phyloP scores from a whole-genome alignment of 495 filamentous ascomycete genomes.

The Hapsidospora chrysogenum region DNA sequence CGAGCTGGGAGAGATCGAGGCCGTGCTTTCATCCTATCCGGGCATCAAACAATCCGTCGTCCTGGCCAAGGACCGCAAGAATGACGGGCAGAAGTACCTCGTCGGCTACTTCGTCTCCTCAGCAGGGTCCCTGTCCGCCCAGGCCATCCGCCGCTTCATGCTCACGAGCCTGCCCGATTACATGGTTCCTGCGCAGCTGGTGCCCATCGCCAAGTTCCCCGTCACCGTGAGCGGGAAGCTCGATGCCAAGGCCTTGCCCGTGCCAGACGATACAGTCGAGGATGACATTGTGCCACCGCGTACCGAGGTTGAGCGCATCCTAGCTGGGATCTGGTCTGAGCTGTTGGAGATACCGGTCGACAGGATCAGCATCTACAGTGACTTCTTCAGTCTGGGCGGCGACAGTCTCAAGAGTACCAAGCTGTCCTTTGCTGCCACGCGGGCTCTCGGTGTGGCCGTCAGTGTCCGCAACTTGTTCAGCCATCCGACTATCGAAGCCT shows the following conservation, averaged over 20 bases:
- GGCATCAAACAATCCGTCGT: neutral
- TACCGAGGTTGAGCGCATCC: neutral
- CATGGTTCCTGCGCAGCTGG: slow-evolving; percentile 24
- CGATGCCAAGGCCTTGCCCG: slow-evolving; percentile 16
- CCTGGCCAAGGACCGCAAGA: slow-evolving; percentile 1
- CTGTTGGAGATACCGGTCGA: neutral
- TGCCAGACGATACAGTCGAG: neutral
- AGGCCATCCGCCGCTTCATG: neutral
- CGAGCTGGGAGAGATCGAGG: slow-evolving; percentile 33
- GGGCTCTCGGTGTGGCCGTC: neutral
- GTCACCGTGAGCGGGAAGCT: slow-evolving; percentile 23
- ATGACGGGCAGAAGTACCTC: slow-evolving; percentile 13
- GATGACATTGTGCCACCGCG: neutral
- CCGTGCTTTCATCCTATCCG: neutral
- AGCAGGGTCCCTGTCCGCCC: neutral
- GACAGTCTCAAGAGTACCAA: neutral
- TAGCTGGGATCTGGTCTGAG: neutral
- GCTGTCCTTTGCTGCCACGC: neutral
- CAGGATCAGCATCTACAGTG: neutral
- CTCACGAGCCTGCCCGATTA: slow-evolving; percentile 19
- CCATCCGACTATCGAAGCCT: neutral
- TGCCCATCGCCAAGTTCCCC: slow-evolving; percentile 23
- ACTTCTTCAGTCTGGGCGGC: neutral
- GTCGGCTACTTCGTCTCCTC: slow-evolving; percentile 20
- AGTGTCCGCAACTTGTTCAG: neutral